A percentile compares a stretch with the other conserved stretches of the same genome.
phyloP scores from a whole-genome alignment of 2,329 filamentous ascomycete species.

The Clonostachys chloroleuca region DNA sequence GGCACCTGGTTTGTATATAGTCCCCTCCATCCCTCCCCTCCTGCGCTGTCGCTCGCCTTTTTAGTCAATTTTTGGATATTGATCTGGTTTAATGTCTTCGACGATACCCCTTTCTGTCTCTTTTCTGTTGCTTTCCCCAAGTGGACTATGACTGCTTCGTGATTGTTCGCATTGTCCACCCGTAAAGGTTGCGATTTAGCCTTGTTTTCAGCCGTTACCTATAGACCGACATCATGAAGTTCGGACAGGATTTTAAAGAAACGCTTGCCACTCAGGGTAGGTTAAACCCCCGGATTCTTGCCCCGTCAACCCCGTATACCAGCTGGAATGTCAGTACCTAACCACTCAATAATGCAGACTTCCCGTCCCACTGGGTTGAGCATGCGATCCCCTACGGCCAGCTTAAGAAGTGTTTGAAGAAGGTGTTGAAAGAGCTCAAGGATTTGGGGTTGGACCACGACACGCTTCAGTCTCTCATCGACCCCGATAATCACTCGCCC shows the following conservation, averaged over 20 bases:
- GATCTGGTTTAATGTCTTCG: too few species aligned
- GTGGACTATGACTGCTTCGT: too few species aligned
- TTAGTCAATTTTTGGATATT: too few species aligned
- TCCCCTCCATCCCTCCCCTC: too few species aligned
- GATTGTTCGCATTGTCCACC: too few species aligned
- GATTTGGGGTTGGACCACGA: slow-evolving; percentile 68
- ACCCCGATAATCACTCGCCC: slow-evolving; percentile 39
- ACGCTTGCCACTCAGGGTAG: slow-evolving; percentile 58
- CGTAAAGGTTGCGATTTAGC: too few species aligned
- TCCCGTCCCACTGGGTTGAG: slow-evolving; percentile 67
- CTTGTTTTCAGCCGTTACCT: too few species aligned
- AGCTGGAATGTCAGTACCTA: neutral
- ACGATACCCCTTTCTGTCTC: too few species aligned
- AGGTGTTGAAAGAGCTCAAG: slow-evolving; percentile 67
- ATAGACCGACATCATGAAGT: slow-evolving; percentile 63
- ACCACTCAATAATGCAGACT: slow-evolving; percentile 37
- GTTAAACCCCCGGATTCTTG: slow-evolving; percentile 1
- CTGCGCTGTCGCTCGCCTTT: too few species aligned
- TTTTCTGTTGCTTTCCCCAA: too few species aligned
- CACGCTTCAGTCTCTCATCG: slow-evolving; percentile 62
- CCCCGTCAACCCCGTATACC: neutral
- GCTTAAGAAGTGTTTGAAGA: slow-evolving; percentile 86
- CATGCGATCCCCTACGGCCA: slow-evolving; percentile 79
- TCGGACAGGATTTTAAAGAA: slow-evolving; percentile 73
- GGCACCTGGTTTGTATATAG: too few species aligned